Evolutionary conservation across 768 basidiomycete species (phyloP).

Genomic region (Pisolithus microcarpus): DNA sequence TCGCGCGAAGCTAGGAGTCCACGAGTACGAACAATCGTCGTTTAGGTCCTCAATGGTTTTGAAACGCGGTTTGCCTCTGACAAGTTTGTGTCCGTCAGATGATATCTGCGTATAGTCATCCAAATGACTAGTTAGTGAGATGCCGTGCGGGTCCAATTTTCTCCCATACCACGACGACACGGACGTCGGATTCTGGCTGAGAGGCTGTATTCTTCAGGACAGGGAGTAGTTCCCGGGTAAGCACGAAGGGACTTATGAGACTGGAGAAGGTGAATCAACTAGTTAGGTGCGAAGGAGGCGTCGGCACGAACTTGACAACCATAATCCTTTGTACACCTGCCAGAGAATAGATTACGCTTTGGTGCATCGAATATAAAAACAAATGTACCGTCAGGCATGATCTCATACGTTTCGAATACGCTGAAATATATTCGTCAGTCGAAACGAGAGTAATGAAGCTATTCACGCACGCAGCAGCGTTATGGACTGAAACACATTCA

Average conservation of each 20-base stretch:
- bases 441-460: not conserved
- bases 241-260: constrained; percentile 48
- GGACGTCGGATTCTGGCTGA: constrained; percentile 46
- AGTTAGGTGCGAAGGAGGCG: constrained; percentile 14
- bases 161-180: constrained; percentile 47
- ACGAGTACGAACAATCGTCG: constrained; percentile 22
- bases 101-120: constrained; percentile 21
- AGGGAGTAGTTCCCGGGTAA: constrained; percentile 49
- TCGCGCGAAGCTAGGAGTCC: constrained; percentile 13
- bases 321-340: constrained; percentile 34
- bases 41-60: constrained; percentile 31
- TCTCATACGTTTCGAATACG: constrained; percentile 11
- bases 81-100: constrained; percentile 22
- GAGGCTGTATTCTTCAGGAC: constrained; percentile 44
- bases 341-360: not conserved
- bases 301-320: constrained; percentile 37
- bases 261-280: constrained; percentile 17
- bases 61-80: constrained; percentile 21
- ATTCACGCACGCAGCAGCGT: constrained; percentile 41
- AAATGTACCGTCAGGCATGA: constrained; percentile 23
- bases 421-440: constrained; percentile 12
- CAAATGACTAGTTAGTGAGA: too few species aligned
- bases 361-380: not conserved
- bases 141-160: too few species aligned
- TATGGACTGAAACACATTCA: constrained; percentile 39